Evolutionary conservation across 768 basidiomycete species (phyloP).

Genomic region (Neoboletus brunneissimus): DNA sequence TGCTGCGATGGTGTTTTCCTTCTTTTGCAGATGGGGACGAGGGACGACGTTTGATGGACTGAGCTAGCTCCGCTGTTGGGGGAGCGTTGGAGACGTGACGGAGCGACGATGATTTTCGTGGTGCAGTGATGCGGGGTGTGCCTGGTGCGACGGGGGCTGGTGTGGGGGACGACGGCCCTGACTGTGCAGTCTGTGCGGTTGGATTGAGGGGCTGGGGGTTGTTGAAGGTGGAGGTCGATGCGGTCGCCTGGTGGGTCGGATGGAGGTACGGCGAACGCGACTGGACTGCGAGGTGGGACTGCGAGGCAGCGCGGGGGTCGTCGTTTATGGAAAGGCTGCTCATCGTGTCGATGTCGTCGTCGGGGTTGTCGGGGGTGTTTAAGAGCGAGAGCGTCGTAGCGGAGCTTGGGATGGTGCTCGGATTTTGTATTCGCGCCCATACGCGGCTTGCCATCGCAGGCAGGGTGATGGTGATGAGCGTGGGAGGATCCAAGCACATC

Average conservation of each 20-base stretch:
- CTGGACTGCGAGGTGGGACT: conserved; percentile 3
- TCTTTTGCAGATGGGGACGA: conserved; percentile 33
- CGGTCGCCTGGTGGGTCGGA: conserved; percentile 32
- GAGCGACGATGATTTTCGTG: conserved; percentile 33
- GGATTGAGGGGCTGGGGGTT: neutral
- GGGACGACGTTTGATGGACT: conserved; percentile 24
- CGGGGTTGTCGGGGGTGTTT: conserved; percentile 13
- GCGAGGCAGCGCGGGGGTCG: conserved; percentile 10
- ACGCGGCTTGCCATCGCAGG: conserved; percentile 24
- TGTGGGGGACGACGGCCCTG: conserved; percentile 10
- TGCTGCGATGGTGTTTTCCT: conserved; percentile 5
- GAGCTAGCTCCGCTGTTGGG: conserved; percentile 22
- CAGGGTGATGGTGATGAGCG: conserved; percentile 15
- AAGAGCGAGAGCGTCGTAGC: conserved; percentile 4
- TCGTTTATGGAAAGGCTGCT: conserved; percentile 16
- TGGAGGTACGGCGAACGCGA: conserved; percentile 40
- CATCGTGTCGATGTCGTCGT: conserved; percentile 27
- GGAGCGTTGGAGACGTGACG: conserved; percentile 31
- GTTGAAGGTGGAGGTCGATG: conserved; percentile 39
- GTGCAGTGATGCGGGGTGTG: conserved; percentile 25
- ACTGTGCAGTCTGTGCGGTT: neutral
- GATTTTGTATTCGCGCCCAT: conserved; percentile 22
- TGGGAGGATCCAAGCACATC: conserved; percentile 24
- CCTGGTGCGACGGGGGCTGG: conserved; percentile 21
- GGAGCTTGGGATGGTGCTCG: neutral